A percentile compares a stretch with the other conserved stretches of the same genome.
Evolutionary conservation across 306 rosid species (phyloP).

Genomic region (Cicer pinnatifidum): DNA sequence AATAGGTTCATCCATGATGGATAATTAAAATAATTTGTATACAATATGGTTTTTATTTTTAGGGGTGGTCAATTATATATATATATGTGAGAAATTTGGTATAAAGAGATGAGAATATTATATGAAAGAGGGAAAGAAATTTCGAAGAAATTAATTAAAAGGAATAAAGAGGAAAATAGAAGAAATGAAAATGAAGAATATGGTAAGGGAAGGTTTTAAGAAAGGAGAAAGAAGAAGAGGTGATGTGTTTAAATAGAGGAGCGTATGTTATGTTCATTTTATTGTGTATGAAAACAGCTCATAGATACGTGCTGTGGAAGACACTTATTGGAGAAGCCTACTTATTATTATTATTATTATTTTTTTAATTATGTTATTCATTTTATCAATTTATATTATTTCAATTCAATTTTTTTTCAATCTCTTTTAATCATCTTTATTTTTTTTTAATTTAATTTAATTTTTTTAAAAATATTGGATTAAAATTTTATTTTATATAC

Average conservation of each 20-base stretch:
- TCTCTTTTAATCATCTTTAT: too few relatives aligned
- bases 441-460: too few relatives aligned
- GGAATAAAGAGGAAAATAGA: background rate
- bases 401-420: too few relatives aligned
- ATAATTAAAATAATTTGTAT: background rate
- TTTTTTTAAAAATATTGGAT: too few relatives aligned
- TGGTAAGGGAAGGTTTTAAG: constrained; percentile 44
- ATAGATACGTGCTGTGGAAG: constrained; percentile 68
- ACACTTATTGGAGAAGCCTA: constrained; percentile 57
- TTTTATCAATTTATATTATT: too few relatives aligned
- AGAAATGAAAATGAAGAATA: background rate
- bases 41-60: background rate
- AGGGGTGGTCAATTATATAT: background rate
- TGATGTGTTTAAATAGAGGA: constrained; percentile 55
- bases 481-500: too few relatives aligned
- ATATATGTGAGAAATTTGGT: background rate
- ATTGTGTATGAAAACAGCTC: constrained; percentile 40
- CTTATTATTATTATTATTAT: too few relatives aligned
- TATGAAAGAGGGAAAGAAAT: constrained; percentile 1
- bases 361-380: background rate
- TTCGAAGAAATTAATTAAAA: background rate
- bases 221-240: constrained; percentile 49
- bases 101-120: background rate
- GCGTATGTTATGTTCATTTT: constrained; percentile 26
- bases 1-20: constrained; percentile 48